Base-by-base conservation (phyloP, 2,329 filamentous ascomycete species). In the Fusarium praegraminearum region DNA sequence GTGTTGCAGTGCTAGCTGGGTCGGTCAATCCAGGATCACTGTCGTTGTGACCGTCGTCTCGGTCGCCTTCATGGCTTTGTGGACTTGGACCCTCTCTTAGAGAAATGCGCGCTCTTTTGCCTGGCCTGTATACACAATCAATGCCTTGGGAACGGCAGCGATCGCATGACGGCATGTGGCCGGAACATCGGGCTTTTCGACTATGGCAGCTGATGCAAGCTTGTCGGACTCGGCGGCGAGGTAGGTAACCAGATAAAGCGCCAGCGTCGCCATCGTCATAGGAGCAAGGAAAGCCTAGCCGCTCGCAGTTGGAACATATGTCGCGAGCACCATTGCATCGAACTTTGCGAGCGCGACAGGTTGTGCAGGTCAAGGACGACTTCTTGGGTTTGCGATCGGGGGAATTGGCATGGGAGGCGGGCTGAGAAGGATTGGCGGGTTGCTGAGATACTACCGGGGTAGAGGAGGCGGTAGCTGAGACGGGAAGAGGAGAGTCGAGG, bases 171-270 rank as follows among this genome's bases (percentile, higher is more conserved):
- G 86, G 86, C 51, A 84, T 80, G 67, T 87, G 83, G n/a, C 86
- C 86, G 54, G 84, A 87, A 77, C 86, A 89, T 50, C 86, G 80
- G 32, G 86, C 86, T 73, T 89, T 89, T 70, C 86, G 81, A 35
- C 84, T 83, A 67, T 89, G 86, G 75, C 86, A 89, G 72, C 83
- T 86, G 72, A 85, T 81, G 70, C 86, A 89, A 30, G 86, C 86
- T 75, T 87, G 82, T 45, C 86, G 82, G 44, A 87, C 86, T 24
- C 86, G 84, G 38, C 86, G 83, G 41, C 85, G 79, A 9, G 86
- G 84, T 52, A 86, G 74, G n/a, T 80, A 78, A 51, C 82, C 76
- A 35, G 80, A 80, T 70, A 83, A 81, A 46, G 80, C 75, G 15
- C 81, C 80, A 32, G 80, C 70, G 56, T 80, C 79, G 47, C 77